Evolutionary conservation across 2,329 filamentous ascomycete genomes (phyloP).

Genomic region (Pezicula neosporulosa): DNA sequence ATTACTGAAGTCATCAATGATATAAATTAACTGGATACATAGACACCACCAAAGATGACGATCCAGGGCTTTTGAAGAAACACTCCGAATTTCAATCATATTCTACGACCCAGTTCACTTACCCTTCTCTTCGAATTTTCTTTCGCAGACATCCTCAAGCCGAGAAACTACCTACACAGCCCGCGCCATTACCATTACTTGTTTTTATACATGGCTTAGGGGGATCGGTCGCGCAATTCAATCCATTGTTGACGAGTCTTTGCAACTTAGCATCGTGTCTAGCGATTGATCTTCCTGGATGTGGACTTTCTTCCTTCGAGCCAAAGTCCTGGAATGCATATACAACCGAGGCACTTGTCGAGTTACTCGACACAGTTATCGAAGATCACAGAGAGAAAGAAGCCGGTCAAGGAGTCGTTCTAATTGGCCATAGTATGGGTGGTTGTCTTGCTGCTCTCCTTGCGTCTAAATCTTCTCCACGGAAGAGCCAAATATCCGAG

Average conservation of each 20-base stretch:
- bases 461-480: constrained; percentile 48
- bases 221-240: constrained; percentile 88
- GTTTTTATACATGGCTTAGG: constrained; percentile 93
- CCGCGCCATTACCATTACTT: constrained; percentile 73
- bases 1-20: constrained; percentile 3
- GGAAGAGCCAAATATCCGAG: constrained; percentile 50
- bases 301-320: constrained; percentile 74
- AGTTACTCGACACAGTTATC: constrained; percentile 73
- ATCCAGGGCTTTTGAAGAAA: constrained; percentile 77
- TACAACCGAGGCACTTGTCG: constrained; percentile 68
- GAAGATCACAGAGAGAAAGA: constrained; percentile 66
- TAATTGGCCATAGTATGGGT: constrained; percentile 90
- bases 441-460: constrained; percentile 73
- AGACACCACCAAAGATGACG: constrained; percentile 34
- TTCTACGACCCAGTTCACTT: constrained; percentile 64
- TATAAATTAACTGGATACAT: neutral
- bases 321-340: constrained; percentile 76
- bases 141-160: constrained; percentile 78
- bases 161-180: constrained; percentile 72
- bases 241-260: constrained; percentile 75
- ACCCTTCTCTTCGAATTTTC: constrained; percentile 77
- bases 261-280: constrained; percentile 81
- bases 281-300: constrained; percentile 87
- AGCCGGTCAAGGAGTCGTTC: constrained; percentile 65
- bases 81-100: constrained; percentile 71